Conservation (phyloP, 768 basidiomycete genomes). For the Lactarius quietus region DNA sequence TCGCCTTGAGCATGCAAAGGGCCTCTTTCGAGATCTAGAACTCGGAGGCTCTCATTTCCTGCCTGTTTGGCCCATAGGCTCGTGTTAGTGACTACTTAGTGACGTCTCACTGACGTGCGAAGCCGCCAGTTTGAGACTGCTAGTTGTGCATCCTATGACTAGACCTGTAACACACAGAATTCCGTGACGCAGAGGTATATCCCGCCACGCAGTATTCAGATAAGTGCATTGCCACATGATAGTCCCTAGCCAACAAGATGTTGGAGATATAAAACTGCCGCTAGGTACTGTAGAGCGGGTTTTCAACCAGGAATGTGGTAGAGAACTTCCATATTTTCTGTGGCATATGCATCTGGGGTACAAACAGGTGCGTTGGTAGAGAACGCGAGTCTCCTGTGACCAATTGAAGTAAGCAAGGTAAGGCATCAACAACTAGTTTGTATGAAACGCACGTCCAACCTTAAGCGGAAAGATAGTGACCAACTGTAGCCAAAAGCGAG, state of each 20-base stretch:
- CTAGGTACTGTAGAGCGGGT: no score
- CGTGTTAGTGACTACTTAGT: not conserved
- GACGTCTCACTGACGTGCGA: no score
- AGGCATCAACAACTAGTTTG: not conserved
- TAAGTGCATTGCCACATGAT: no score
- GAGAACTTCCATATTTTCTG: no score
- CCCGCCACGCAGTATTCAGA: no score
- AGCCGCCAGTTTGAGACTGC: no score
- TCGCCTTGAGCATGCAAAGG: not conserved
- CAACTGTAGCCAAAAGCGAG: not conserved
- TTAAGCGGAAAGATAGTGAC: not conserved
- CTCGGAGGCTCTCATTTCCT: not conserved
- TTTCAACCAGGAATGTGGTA: not conserved
- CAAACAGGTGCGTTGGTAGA: not conserved
- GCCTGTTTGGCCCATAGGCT: not conserved
- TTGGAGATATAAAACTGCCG: fast-evolving
- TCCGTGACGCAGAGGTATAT: not conserved
- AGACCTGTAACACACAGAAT: not conserved
- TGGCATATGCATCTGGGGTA: not conserved
- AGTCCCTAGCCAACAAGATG: not conserved
- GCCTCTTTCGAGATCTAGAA: not conserved
- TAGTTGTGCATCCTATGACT: not conserved
- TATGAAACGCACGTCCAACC: not conserved
- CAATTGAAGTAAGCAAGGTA: not conserved
- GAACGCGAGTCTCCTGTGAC: not conserved